Conservation (phyloP, 768 basidiomycete species). For the Suillus decipiens region DNA sequence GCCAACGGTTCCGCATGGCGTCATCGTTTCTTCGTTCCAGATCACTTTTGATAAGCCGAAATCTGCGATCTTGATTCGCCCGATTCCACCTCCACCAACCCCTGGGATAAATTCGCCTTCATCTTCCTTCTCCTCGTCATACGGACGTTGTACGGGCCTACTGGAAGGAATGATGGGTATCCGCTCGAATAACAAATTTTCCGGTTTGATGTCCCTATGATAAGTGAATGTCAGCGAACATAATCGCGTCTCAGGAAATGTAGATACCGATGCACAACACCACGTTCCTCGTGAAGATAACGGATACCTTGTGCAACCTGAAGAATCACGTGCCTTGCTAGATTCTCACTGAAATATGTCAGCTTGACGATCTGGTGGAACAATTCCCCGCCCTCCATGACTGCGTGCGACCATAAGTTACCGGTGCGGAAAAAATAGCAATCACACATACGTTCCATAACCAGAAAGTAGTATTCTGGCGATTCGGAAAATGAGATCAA, state of each 20-base stretch:
- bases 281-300: constrained; percentile 95
- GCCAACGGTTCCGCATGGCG: constrained; percentile 99
- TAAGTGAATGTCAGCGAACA: background rate
- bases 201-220: constrained; percentile 90
- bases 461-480: constrained; percentile 88
- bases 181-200: constrained; percentile 91
- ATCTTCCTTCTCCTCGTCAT: constrained; percentile 98
- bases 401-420: constrained; percentile 40
- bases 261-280: constrained; percentile 86
- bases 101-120: constrained; percentile 95
- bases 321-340: constrained; percentile 95
- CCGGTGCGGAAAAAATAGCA: constrained; percentile 2
- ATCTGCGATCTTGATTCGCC: constrained; percentile 97
- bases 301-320: constrained; percentile 94
- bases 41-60: constrained; percentile 97
- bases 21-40: constrained; percentile 99
- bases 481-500: constrained; percentile 92
- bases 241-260: background rate
- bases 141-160: constrained; percentile 72
- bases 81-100: constrained; percentile 95
- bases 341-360: constrained; percentile 97
- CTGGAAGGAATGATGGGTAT: constrained; percentile 92
- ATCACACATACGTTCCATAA: constrained; percentile 78
- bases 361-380: constrained; percentile 99
- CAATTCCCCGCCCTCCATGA: constrained; percentile 97